Percentiles rank a stretch among this genome's conserved stretches.
Conservation (phyloP, 306 rosid genomes). For the Pyrus communis region DNA sequence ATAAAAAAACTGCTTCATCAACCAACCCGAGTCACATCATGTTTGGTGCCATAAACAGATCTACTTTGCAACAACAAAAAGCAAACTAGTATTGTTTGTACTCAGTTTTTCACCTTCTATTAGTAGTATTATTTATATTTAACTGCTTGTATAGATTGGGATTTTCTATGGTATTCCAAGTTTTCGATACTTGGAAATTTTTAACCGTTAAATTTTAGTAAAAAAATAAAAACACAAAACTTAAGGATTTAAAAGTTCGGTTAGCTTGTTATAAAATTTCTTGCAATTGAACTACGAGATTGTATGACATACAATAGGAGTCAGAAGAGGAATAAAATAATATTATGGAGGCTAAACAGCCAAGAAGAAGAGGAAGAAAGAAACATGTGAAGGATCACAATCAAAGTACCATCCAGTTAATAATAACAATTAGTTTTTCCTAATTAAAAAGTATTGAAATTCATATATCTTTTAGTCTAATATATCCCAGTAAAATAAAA, state of each 20-base stretch:
- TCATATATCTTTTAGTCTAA: too few relatives aligned
- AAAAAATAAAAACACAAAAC: too few relatives aligned
- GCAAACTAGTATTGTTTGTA: background rate
- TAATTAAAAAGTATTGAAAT: too few relatives aligned
- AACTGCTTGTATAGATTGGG: too few relatives aligned
- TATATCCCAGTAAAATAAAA: too few relatives aligned
- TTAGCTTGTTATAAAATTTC: background rate
- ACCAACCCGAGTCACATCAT: background rate
- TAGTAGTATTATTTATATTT: background rate
- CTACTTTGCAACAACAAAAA: background rate
- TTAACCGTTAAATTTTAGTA: too few relatives aligned
- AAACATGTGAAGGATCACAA: background rate
- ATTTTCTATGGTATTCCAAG: too few relatives aligned
- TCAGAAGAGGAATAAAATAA: background rate
- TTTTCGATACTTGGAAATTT: too few relatives aligned
- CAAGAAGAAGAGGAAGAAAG: background rate
- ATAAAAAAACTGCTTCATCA: background rate
- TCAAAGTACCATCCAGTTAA: background rate
- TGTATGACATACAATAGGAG: background rate
- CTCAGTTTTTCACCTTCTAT: background rate
- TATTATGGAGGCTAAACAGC: background rate
- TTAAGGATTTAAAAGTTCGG: too few relatives aligned
- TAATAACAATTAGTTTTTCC: background rate
- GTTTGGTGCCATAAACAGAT: slow-evolving; percentile 3
- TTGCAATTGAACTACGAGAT: background rate